Evolutionary conservation across 1,139 yeast genomes (phyloP).

Genomic region (Zygosaccharomyces pseudobailii): DNA sequence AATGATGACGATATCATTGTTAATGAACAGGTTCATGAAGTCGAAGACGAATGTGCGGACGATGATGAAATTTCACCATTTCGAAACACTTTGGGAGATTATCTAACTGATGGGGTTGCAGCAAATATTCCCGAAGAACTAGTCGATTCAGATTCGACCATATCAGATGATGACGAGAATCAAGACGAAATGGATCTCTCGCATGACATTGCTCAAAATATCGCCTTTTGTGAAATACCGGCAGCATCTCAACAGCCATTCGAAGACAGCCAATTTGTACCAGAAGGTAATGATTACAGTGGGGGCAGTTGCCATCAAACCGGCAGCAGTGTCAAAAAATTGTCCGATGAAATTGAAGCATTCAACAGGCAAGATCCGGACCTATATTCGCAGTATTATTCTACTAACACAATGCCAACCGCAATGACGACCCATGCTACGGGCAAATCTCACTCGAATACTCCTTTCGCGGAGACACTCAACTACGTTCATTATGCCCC

Average conservation of each 20-base stretch:
- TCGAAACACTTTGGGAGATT: slow-evolving; percentile 1
- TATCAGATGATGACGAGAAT: slow-evolving; percentile 10
- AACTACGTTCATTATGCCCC: slow-evolving; percentile 1
- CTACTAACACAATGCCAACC: slow-evolving; percentile 2
- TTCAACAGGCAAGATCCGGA: slow-evolving; percentile 12
- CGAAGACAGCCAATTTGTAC: slow-evolving; percentile 9
- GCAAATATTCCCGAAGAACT: slow-evolving; percentile 3
- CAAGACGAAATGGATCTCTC: slow-evolving; percentile 12
- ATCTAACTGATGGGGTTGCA: slow-evolving; percentile 5
- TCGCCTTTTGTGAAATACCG: slow-evolving; percentile 11
- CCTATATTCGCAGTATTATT: slow-evolving; percentile 7
- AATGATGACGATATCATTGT: slow-evolving; percentile 6
- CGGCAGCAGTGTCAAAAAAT: slow-evolving; percentile 6
- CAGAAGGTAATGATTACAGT: slow-evolving; percentile 2
- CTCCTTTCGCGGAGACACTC: neutral
- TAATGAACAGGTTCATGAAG: slow-evolving; percentile 2
- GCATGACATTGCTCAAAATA: slow-evolving; percentile 9
- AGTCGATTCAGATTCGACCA: slow-evolving; percentile 13
- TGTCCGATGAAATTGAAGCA: slow-evolving; percentile 11
- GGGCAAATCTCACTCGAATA: neutral
- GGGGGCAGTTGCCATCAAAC: neutral
- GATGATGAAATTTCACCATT: neutral
- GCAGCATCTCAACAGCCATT: slow-evolving; percentile 3
- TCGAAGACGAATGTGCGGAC: neutral
- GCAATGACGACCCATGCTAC: slow-evolving; percentile 3